Evolutionary conservation across 257 asterid species (phyloP).

Genomic region (Nicotiana benthamiana): DNA sequence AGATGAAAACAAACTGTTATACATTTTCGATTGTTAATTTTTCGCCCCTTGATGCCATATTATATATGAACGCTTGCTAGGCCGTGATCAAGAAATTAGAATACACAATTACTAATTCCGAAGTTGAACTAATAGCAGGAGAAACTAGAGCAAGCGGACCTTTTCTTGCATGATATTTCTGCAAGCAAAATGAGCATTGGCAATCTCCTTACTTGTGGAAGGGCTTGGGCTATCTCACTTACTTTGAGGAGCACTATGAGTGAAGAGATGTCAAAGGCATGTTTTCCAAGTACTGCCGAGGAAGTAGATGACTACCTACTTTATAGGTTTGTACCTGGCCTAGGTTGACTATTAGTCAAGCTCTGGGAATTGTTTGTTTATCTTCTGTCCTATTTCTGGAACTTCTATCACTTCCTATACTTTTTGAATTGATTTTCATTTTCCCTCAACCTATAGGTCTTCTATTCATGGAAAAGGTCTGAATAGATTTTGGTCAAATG

Average conservation of each 20-base stretch:
- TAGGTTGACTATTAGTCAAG: not conserved
- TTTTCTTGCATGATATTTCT: conserved; percentile 36
- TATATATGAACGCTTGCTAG: not conserved
- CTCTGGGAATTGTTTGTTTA: not conserved
- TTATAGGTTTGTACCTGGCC: conserved; percentile 47
- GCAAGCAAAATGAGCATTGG: conserved; percentile 22
- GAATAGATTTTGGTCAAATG: conserved; percentile 79
- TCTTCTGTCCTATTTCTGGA: not conserved
- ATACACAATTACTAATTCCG: not conserved
- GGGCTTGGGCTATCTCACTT: conserved; percentile 93
- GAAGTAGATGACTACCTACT: conserved; percentile 43
- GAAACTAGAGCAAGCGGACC: conserved; percentile 40
- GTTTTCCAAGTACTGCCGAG: conserved; percentile 48
- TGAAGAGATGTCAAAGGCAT: conserved; percentile 63
- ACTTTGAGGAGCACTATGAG: conserved; percentile 44
- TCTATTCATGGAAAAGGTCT: conserved; percentile 87
- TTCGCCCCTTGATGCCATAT: not conserved
- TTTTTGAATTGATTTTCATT: not conserved
- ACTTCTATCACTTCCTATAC: not conserved
- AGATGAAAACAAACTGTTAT: not conserved
- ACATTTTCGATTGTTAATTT: not conserved
- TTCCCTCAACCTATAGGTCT: conserved; percentile 48
- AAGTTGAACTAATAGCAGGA: conserved; percentile 41
- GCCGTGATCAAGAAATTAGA: not conserved
- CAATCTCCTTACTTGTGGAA: conserved; percentile 60